Evolutionary conservation across 345 rosid species (phyloP), one percentile per base, ranked within the genome.

Genomic region (Populus deltoides): DNA sequence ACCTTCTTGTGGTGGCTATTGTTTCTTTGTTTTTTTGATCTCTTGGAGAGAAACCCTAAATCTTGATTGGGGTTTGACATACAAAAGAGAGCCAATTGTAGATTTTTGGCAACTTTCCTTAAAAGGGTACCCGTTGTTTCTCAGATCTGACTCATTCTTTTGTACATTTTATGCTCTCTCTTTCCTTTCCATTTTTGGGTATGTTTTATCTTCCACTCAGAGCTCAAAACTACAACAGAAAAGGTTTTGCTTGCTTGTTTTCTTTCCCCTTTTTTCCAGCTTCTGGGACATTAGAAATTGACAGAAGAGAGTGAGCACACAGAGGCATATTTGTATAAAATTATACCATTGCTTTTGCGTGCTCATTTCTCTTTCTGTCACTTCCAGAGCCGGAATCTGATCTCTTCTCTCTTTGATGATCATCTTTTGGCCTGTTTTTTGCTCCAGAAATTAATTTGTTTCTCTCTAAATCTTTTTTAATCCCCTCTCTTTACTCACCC

Each of bases 271-370:
- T 17, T 29, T 45, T 65, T 41, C 27, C 35, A 38, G 49, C 29
- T 78, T 73, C 74, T 73, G 89, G 85, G 82, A 81, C 85, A 83
- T 75, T 29, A 38, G 91, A 92, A 92, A 83, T 87, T 94, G 98
- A 94, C 98, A 94, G 98, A 94, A 94, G 98, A 94, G 98, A 94
- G 98, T 92, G 98, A 92, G 98, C 98, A 94, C 97, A 87, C 94
- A 91, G 90, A 85, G 88, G 90, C 87, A 85, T 59, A 25, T 77
- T 88, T 83, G 91, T 90, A 92, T 88, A 82, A 81, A 65, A 39
- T 68, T 88, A 86, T 92, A 87, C 90, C 72, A 61, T 77, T 94
- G 90, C 95, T 89, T 89, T 87, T 92, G 92, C 83, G 98, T 94
- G 98, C 97, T 92, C 97, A 94, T 89, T 79, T 83, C 95, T 94